These are phyloP conservation scores for Tuber melanosporum DNA, from an alignment of 495 filamentous ascomycete species.

Conservation along the genomic window DNA sequence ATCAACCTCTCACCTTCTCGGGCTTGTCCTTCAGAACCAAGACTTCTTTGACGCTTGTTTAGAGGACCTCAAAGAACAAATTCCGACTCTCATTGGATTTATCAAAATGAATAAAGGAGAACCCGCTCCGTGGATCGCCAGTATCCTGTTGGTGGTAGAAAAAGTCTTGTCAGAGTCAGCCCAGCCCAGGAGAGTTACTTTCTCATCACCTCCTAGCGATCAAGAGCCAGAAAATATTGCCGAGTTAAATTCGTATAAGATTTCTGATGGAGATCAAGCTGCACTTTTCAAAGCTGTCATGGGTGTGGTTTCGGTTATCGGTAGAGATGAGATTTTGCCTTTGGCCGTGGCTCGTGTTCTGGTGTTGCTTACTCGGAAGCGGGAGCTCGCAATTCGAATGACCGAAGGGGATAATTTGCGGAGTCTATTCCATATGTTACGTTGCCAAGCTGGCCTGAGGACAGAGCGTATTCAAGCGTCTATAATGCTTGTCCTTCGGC, in stretches of 20 bases:
- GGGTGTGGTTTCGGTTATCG: constrained; percentile 74
- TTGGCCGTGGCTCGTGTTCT: constrained; percentile 75
- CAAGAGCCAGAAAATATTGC: constrained; percentile 54
- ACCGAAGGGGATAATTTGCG: constrained; percentile 84
- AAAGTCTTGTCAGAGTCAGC: constrained; percentile 80
- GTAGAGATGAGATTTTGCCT: constrained; percentile 69
- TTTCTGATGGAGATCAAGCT: constrained; percentile 57
- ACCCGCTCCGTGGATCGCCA: constrained; percentile 82
- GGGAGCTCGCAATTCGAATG: constrained; percentile 64
- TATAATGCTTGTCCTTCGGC: constrained; percentile 81
- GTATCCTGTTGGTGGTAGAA: constrained; percentile 83
- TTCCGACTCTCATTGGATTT: constrained; percentile 67
- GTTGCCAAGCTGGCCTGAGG: constrained; percentile 72
- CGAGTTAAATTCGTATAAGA: constrained; percentile 43
- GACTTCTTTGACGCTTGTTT: constrained; percentile 72
- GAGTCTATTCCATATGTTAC: constrained; percentile 86
- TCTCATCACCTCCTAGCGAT: constrained; percentile 57
- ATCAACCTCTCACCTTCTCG: constrained; percentile 87
- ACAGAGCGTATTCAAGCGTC: constrained; percentile 69
- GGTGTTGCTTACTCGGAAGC: constrained; percentile 79
- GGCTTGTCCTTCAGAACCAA: constrained; percentile 74
- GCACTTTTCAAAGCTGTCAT: constrained; percentile 67
- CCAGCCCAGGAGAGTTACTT: constrained; percentile 67
- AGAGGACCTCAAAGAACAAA: constrained; percentile 69
- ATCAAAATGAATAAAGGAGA: constrained; percentile 73